Percentiles rank a stretch among this genome's conserved stretches.
Conservation (phyloP, 2,329 filamentous ascomycete species). For the Fusarium mangiferae region DNA sequence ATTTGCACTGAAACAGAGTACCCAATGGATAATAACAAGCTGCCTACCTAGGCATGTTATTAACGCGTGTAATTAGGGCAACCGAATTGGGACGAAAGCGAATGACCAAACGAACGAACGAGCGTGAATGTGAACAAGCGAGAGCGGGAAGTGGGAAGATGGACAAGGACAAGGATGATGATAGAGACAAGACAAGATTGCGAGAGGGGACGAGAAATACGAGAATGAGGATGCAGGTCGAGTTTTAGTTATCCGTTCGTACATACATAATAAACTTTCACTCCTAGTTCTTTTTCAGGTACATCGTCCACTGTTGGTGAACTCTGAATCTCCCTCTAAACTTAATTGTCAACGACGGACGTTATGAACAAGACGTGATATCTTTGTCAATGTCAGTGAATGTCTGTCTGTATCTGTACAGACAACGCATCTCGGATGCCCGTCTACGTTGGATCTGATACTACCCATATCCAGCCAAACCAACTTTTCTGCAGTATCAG, state of each 20-base stretch:
- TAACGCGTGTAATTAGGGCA: background rate
- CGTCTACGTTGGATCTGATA: background rate
- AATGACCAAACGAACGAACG: slow-evolving; percentile 16
- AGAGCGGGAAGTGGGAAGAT: slow-evolving; percentile 3
- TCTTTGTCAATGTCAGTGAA: background rate
- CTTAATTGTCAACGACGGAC: background rate
- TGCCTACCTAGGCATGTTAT: background rate
- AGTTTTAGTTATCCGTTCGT: background rate
- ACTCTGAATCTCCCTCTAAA: background rate
- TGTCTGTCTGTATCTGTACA: background rate
- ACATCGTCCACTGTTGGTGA: background rate
- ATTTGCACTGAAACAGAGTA: slow-evolving; percentile 21
- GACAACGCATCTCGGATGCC: slow-evolving; percentile 6
- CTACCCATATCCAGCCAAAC: background rate
- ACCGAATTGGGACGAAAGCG: slow-evolving; percentile 16
- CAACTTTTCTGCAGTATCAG: background rate
- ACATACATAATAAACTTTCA: slow-evolving; percentile 1
- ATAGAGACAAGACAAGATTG: slow-evolving; percentile 7
- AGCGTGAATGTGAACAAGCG: background rate
- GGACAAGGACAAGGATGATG: slow-evolving; percentile 31
- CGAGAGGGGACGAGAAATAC: slow-evolving; percentile 11
- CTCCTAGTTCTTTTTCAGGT: background rate
- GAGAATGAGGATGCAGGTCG: slow-evolving; percentile 8
- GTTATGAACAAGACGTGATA: background rate
- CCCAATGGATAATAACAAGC: background rate